These are phyloP conservation scores for Wickerhamomyces ciferrii DNA, from an alignment of 805 yeast species.

Conservation along the genomic window DNA sequence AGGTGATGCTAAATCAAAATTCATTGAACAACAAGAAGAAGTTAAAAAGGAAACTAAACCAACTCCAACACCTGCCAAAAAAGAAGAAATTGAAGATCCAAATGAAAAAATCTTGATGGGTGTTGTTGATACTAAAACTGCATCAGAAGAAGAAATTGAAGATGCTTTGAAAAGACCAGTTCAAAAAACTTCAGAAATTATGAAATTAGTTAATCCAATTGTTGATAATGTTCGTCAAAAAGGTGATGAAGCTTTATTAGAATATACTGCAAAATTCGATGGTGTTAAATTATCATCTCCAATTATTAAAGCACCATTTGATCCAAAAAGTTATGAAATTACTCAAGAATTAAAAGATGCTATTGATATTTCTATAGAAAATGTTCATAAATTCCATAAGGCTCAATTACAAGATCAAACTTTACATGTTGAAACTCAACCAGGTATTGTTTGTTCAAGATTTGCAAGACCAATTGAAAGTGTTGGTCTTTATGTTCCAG, in stretches of 20 bases:
- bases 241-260: conserved; percentile 89
- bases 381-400: conserved; percentile 86
- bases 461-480: conserved; percentile 92
- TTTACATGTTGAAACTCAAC: conserved; percentile 82
- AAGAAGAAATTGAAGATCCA: conserved; percentile 21
- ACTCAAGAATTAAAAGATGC: conserved; percentile 74
- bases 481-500: conserved; percentile 96
- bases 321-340: conserved; percentile 66
- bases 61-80: conserved; percentile 14
- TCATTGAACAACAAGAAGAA: conserved; percentile 33
- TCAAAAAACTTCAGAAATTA: conserved; percentile 87
- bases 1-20: conserved; percentile 93
- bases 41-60: conserved; percentile 17
- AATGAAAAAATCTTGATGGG: conserved; percentile 21
- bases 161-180: conserved; percentile 87
- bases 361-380: conserved; percentile 82
- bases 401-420: conserved; percentile 81
- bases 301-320: conserved; percentile 83
- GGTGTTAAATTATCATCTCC: conserved; percentile 71
- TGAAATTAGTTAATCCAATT: conserved; percentile 89
- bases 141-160: conserved; percentile 41
- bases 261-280: conserved; percentile 87
- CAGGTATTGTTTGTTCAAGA: conserved; percentile 92
- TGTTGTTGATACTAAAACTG: conserved; percentile 43
- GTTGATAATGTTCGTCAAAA: conserved; percentile 66